A percentile compares a stretch with the other conserved stretches of the same genome.
These are phyloP conservation scores for Xylaria sp. DNA, from an alignment of 495 filamentous ascomycete genomes.

Conservation along the genomic window DNA sequence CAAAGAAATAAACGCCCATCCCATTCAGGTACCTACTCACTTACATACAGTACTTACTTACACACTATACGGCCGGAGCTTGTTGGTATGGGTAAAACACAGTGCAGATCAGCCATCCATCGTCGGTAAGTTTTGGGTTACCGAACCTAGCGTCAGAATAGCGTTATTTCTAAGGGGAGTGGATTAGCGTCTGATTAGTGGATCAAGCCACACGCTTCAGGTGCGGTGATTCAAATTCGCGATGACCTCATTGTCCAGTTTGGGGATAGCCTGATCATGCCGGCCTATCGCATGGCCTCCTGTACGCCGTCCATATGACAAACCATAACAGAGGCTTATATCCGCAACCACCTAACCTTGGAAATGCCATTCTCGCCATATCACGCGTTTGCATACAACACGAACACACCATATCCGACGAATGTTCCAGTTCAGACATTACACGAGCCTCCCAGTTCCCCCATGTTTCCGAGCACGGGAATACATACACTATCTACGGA, in stretches of 20 bases:
- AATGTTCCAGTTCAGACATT: background rate
- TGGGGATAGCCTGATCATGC: background rate
- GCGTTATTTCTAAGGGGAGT: background rate
- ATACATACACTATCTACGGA: no score
- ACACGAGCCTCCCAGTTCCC: background rate
- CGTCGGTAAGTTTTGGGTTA: background rate
- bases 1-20: background rate
- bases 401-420: background rate
- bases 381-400: slow-evolving; percentile 1
- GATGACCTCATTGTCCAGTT: slow-evolving; percentile 21
- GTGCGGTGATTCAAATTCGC: slow-evolving; percentile 8
- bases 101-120: background rate
- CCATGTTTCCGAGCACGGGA: background rate
- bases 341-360: background rate
- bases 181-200: slow-evolving; percentile 4
- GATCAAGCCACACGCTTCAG: slow-evolving; percentile 11
- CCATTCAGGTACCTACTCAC: background rate
- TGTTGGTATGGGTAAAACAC: slow-evolving; percentile 4
- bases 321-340: background rate
- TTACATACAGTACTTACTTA: no score
- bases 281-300: background rate
- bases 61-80: background rate
- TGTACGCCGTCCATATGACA: background rate
- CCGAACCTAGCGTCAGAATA: background rate
- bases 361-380: background rate